phyloP scores from a whole-genome alignment of 1,284 basidiomycete genomes.

The Ustilago loliicola region DNA sequence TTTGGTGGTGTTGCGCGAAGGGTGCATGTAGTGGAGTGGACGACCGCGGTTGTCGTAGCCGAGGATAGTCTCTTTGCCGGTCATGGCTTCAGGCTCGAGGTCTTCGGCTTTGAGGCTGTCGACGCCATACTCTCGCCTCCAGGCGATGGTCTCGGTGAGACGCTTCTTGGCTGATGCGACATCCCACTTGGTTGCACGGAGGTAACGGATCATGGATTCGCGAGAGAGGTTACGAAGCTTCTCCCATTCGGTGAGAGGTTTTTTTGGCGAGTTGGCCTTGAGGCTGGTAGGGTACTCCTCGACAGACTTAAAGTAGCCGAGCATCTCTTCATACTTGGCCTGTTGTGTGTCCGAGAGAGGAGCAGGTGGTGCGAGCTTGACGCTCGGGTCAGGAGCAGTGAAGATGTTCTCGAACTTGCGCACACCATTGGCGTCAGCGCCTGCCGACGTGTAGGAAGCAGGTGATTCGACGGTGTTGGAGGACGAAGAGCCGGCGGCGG shows the following conservation, averaged over 20 bases:
- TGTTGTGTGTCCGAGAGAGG: constrained; percentile 55
- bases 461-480: constrained; percentile 9
- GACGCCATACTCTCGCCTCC: constrained; percentile 71
- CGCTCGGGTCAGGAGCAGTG: constrained; percentile 50
- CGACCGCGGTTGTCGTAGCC: constrained; percentile 71
- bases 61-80: constrained; percentile 71
- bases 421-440: constrained; percentile 14
- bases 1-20: constrained; percentile 66
- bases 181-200: constrained; percentile 71
- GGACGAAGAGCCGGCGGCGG: constrained; percentile 20
- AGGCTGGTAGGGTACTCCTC: constrained; percentile 53
- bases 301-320: constrained; percentile 51
- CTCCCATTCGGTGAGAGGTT: constrained; percentile 67
- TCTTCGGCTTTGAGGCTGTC: constrained; percentile 67
- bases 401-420: constrained; percentile 58
- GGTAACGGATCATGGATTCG: constrained; percentile 70
- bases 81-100: constrained; percentile 68
- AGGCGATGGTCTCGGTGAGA: constrained; percentile 70
- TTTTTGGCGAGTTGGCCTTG: constrained; percentile 32
- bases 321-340: constrained; percentile 56
- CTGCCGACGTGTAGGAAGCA: background rate
- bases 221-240: constrained; percentile 66
- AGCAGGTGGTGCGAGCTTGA: constrained; percentile 43
- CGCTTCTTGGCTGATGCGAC: constrained; percentile 66
- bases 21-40: constrained; percentile 72